Evolutionary conservation across 176 grass and related monocot species (phyloP), one percentile per base, ranked within the genome.

Genomic region (Avena eriantha): DNA sequence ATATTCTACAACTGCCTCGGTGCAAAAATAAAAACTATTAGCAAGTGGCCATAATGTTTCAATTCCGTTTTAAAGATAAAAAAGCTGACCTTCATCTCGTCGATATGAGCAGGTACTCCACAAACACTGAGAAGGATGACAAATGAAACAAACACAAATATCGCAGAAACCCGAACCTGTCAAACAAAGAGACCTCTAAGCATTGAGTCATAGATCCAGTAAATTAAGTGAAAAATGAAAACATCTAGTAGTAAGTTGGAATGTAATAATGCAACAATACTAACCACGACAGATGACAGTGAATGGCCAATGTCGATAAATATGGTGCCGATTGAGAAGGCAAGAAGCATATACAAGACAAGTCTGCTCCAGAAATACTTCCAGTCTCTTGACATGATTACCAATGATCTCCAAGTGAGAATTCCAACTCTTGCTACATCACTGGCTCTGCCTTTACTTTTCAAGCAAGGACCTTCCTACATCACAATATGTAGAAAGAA

Each of bases 361-460:
- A 98, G 82, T 47, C 96, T 92, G 65, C 88, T 95, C 96, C 96
- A 98, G 83, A 92, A 98, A 73, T 98, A 95, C 64, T 92, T 94
- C 93, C 93, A 95, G 78, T 95, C 92, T 86, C 96, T 91, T 63
- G 96, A 98, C 96, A 98, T 98, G 50, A 98, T 90, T 69, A 95
- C 36, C 87, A 98, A 81, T 22, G 96, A 95, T 72, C 96, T 95
- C 96, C 96, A 98, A 35, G 96, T 92, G 16, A 98, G 84, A 65
- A 98, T 82, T 23, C 85, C 83, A 24, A 95, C 89, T 85, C 92
- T 84, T 69, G 86, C 89, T 74, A 78, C 78, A 92, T 83, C 78
- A 86, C 90, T 85, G 51, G 91, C 93, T 61, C 70, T 93, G 73
- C 92, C 96, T 85, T 92, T 98, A 89, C 79, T 88, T 84, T 98